Evolutionary conservation across 78 protist species (phyloP).

Genomic region (Diacronema lutheri): DNA sequence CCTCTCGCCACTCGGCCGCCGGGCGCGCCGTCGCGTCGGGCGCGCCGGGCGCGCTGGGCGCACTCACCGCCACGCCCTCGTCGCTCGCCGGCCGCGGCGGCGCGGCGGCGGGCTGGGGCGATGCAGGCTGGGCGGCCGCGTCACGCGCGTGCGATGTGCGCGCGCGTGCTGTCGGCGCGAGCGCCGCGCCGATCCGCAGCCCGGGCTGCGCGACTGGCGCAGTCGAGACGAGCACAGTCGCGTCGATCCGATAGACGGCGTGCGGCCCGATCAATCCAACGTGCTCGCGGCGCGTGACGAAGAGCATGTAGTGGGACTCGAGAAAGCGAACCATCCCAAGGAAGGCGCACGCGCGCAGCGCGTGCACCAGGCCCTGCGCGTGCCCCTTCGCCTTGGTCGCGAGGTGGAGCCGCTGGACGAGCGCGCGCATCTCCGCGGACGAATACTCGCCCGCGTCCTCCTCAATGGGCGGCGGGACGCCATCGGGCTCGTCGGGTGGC

Average conservation of each 20-base stretch:
- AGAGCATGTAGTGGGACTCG: constrained; percentile 79
- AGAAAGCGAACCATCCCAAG: constrained; percentile 79
- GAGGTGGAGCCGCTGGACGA: too few relatives aligned
- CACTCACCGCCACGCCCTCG: too few relatives aligned
- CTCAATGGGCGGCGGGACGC: too few relatives aligned
- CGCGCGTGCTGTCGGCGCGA: too few relatives aligned
- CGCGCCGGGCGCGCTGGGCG: not conserved
- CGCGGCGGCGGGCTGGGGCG: not conserved
- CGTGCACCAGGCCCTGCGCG: not conserved
- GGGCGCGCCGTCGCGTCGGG: too few relatives aligned
- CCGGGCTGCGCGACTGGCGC: constrained; percentile 17
- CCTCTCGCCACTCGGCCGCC: too few relatives aligned
- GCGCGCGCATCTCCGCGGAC: too few relatives aligned
- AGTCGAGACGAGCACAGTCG: constrained; percentile 35
- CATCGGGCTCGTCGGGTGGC: too few relatives aligned
- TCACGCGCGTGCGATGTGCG: too few relatives aligned
- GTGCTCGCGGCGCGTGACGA: constrained; percentile 62
- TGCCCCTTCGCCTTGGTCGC: not conserved
- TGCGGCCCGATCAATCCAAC: constrained; percentile 82
- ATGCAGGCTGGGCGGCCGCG: too few relatives aligned
- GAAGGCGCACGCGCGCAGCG: constrained; percentile 24
- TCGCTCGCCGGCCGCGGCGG: not conserved
- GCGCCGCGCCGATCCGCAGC: not conserved
- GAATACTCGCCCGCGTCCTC: too few relatives aligned
- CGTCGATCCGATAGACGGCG: constrained; percentile 68